Evolutionary conservation across 352 stramenopile genomes (phyloP), one percentile per base, ranked within the genome.

Genomic region (Phytopythium delawarense): DNA sequence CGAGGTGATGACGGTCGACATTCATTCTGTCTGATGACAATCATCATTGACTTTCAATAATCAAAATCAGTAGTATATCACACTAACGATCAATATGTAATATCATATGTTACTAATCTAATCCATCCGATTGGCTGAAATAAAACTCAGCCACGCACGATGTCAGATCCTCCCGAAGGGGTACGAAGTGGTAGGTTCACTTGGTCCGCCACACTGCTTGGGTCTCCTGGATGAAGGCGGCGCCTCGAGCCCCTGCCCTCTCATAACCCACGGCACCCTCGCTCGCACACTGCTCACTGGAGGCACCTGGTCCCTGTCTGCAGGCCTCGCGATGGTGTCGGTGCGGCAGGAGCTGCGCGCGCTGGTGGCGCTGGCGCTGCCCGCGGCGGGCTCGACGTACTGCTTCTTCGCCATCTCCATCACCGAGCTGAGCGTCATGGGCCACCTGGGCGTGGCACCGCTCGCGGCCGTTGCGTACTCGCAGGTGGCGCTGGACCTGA

Each of bases 391-490:
- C 40, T 88, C 79, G 23, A 89, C 79, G 40, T 89, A 88, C 76
- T 85, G 74, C 78, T 90, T 89, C 77, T 90, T 92, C 65, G 81
- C 79, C 25, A 77, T 92, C 59, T 90, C 76, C 34, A 71, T 96
- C 62, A 93, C 84, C 8, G 81, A 92, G 72, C 75, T 94, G 46
- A 88, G 82, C 63, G 75, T 96, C 52, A 74, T 92, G 70, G 85
- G 85, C 12, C 81, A 96, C 63, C 62, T 95, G 37, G 87, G 85
- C 46, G 82, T 91, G 28, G 68, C 85, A 59, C 78, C 91, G 53
- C 73, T 96, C 50, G 86, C 87, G n/a, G 84, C 82, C 46, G 79
- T 90, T 18, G 71, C 87, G 28, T 91, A 91, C 67, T 77, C 87
- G 54, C 83, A 90, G 59, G 86, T 94, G 72, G 79, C 83, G 32